Base-by-base conservation (phyloP, 768 basidiomycete species). In the Glaciozyma martinii region DNA sequence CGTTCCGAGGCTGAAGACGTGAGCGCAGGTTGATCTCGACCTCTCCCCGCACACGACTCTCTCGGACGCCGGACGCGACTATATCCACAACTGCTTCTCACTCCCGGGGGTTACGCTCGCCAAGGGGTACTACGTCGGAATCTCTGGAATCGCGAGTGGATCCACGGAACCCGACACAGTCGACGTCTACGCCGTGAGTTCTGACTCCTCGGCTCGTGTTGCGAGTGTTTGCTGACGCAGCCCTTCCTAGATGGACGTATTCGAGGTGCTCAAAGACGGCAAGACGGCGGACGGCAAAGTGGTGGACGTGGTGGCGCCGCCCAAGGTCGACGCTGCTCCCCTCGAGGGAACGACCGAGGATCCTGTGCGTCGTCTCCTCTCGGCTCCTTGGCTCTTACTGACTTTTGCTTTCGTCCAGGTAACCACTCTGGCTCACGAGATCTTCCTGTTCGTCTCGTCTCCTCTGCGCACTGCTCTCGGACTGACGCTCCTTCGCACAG, bases 11-110 rank as follows among this genome's bases (percentile, higher is more conserved):
- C 46, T 47, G 46, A 47, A 21, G 46, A 6, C 8, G 54, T 57
- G 23, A 55, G 46, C 19, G 46, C 65, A 71, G 67, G 68, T 71
- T 40, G 70, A 74, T 62, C 66, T 74, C 30, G 73, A 74, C 54
- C 61, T 74, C 44, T 37, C 64, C 27, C 70, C 73, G 13, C 73
- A 74, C 59, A 72, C 73, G 19, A 71, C 73, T 0, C 70, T 74
- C 16, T 32, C 66, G 18, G 67, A 69, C n/a, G 67, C 68, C 7
- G 67, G 70, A 1, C 66, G 73, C 13, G 63, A 72, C 53, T 74
- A 72, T 63, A 55, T 56, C 46, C 70, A 71, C 70, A 71, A 72
- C 63, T 74, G 73, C 61, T 71, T 74, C 57, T 66, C 57, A 16
- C 62, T 74, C 49, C 49, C 66, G 15, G 66, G 63, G 25, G 59